A percentile compares a stretch with the other conserved stretches of the same genome.
phyloP scores from a whole-genome alignment of 2,329 filamentous ascomycete species.

The Neofusicoccum sp. region DNA sequence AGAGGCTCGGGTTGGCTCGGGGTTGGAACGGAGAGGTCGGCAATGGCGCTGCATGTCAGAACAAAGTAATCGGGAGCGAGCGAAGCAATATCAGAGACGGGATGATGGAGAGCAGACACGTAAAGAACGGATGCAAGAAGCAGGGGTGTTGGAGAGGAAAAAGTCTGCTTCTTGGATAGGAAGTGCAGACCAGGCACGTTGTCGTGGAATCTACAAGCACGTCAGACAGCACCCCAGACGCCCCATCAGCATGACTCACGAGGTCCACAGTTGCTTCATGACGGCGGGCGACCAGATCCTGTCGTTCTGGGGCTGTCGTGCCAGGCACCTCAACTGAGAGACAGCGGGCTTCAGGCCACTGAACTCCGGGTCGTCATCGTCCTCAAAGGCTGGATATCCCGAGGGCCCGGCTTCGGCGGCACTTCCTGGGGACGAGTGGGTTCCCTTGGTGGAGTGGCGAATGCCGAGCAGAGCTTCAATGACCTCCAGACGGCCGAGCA shows the following conservation, averaged over 20 bases:
- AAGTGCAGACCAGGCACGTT: slow-evolving; percentile 48
- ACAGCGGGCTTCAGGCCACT: slow-evolving; percentile 33
- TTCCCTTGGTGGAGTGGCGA: slow-evolving; percentile 11
- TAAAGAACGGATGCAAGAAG: slow-evolving; percentile 48
- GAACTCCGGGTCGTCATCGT: slow-evolving; percentile 23
- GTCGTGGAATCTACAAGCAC: slow-evolving; percentile 42
- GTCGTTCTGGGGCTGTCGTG: slow-evolving; percentile 23
- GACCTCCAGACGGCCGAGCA: slow-evolving; percentile 18
- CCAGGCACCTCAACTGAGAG: slow-evolving; percentile 28
- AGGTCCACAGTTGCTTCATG: slow-evolving; percentile 38
- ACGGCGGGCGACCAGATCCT: slow-evolving; percentile 34
- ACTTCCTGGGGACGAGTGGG: slow-evolving; percentile 6
- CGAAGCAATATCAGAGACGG: slow-evolving; percentile 34
- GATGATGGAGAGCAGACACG: slow-evolving; percentile 35
- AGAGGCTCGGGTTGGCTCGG: slow-evolving; percentile 18
- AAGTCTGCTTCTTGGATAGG: slow-evolving; percentile 43
- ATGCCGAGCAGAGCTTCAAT: slow-evolving; percentile 23
- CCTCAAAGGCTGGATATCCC: slow-evolving; percentile 20
- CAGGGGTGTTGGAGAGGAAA: slow-evolving; percentile 44
- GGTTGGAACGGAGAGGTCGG: slow-evolving; percentile 42
- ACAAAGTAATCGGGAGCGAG: slow-evolving; percentile 41
- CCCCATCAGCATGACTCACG: slow-evolving; percentile 24
- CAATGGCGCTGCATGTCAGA: slow-evolving; percentile 41
- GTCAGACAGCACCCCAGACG: not conserved
- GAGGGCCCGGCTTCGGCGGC: slow-evolving; percentile 20